Evolutionary conservation across 2,329 filamentous ascomycete genomes (phyloP), one percentile per base, ranked within the genome.

Genomic region (Fusarium veterinarium): DNA sequence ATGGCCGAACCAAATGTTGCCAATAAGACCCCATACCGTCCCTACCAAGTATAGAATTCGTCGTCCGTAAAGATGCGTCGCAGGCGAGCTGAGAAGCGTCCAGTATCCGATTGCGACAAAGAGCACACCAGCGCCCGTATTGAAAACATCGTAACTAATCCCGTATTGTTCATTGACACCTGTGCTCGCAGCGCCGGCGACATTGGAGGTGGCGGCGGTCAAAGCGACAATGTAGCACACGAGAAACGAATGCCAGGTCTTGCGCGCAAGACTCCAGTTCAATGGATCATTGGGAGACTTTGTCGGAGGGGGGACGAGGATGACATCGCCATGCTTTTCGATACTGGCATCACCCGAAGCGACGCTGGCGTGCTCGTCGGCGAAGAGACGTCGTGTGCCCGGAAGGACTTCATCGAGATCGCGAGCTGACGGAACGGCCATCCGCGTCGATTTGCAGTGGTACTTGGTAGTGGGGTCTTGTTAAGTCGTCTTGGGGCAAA

Each of bases 51-150:
- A 90, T n/a, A 86, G 80, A 51, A 88, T 82, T 13, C 87, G 83
- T 13, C 87, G 84, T 46, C 88, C 88, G 73, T 89, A 89, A 2
- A 89, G 78, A 75, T 86, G 86, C 4, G 87, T 85, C 25, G 85
- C 83, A 0, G 88, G 87, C 23, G 86, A 86, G 38, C 86, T 83
- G 19, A 89, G 80, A 52, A 89, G 77, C 3, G 86, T 86, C 80
- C 86, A 88, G 73, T 88, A 88, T 9, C 88, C 88, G 59, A 90
- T 89, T 6, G 84, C 86, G 38, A 87, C 75, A 73, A 89, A 89
- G 52, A 89, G 76, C 5, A 90, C 86, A 30, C 87, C 88, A 1
- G 87, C 87, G n/a, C 86, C 87, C 8, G 85, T 88, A 59, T 90
- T 89, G 78, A 88, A 87, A 10, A 85, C 82, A 38, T 81, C 80